Evolutionary conservation across 2,329 filamentous ascomycete species (phyloP).

Genomic region (Pestalotiopsis sp.): DNA sequence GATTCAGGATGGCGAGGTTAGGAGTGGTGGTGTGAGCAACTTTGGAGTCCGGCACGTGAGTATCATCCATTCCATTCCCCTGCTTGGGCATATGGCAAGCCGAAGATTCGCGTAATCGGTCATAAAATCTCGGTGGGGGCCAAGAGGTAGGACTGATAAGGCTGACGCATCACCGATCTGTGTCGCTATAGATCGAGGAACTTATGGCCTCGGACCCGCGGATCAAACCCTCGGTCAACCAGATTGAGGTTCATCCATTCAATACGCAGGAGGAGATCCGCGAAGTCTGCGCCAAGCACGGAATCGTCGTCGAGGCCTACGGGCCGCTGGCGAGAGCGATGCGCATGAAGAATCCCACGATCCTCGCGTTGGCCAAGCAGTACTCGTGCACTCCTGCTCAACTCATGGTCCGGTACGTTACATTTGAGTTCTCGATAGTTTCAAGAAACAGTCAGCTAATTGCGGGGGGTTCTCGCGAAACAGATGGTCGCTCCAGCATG

Average conservation of each 20-base stretch:
- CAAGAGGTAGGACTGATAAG: not conserved
- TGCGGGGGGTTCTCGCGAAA: not conserved
- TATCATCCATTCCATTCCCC: no score
- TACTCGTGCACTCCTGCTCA: slow-evolving; percentile 74
- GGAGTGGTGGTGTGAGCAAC: slow-evolving; percentile 75
- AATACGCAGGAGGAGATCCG: slow-evolving; percentile 72
- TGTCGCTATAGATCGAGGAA: slow-evolving; percentile 60
- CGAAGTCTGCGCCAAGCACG: slow-evolving; percentile 64
- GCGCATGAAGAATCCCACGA: slow-evolving; percentile 68
- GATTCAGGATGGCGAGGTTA: slow-evolving; percentile 70
- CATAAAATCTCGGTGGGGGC: not conserved
- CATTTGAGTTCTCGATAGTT: not conserved
- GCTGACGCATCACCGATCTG: not conserved
- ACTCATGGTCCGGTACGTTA: slow-evolving; percentile 60
- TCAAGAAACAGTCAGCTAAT: not conserved
- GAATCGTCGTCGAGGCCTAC: slow-evolving; percentile 77
- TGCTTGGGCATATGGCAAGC: no score
- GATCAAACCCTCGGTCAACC: slow-evolving; percentile 72
- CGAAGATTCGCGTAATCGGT: not conserved
- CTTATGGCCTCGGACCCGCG: slow-evolving; percentile 64
- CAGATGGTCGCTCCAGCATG: slow-evolving; percentile 77
- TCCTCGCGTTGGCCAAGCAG: slow-evolving; percentile 65
- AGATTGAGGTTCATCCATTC: slow-evolving; percentile 83
- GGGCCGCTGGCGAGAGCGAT: slow-evolving; percentile 74
- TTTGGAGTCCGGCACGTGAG: slow-evolving; percentile 74